These are phyloP conservation scores for Calonectria honghensis DNA, from an alignment of 2,329 filamentous ascomycete species.

Conservation along the genomic window DNA sequence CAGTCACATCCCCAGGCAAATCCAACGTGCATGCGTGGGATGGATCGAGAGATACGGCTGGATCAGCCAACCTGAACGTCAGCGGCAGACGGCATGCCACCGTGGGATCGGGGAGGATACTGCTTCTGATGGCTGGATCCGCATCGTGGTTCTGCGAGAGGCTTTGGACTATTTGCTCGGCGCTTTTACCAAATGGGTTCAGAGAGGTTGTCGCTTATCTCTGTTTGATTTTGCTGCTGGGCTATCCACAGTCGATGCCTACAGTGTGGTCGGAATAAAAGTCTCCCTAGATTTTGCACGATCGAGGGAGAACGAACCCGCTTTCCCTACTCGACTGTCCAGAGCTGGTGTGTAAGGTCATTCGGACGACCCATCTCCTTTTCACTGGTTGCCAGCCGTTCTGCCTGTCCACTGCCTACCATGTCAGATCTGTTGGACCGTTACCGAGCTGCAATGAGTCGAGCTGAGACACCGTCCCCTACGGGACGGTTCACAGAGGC, in stretches of 20 bases:
- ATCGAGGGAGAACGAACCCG: no score
- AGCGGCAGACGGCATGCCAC: background rate
- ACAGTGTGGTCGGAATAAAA: background rate
- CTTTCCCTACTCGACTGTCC: background rate
- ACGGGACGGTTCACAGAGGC: background rate
- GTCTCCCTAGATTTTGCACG: background rate
- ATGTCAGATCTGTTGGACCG: background rate
- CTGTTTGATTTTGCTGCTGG: background rate
- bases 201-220: conserved; percentile 12
- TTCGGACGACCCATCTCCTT: no score
- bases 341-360: background rate
- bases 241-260: no score
- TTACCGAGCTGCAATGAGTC: conserved; percentile 15
- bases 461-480: conserved; percentile 26
- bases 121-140: background rate
- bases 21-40: background rate
- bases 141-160: background rate
- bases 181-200: background rate
- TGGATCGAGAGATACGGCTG: background rate
- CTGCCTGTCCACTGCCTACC: background rate
- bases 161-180: conserved; percentile 8
- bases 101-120: background rate
- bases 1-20: background rate
- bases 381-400: background rate
- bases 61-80: background rate